Conservation (phyloP, 2,329 filamentous ascomycete genomes). For the Knoxdaviesia proteae region DNA sequence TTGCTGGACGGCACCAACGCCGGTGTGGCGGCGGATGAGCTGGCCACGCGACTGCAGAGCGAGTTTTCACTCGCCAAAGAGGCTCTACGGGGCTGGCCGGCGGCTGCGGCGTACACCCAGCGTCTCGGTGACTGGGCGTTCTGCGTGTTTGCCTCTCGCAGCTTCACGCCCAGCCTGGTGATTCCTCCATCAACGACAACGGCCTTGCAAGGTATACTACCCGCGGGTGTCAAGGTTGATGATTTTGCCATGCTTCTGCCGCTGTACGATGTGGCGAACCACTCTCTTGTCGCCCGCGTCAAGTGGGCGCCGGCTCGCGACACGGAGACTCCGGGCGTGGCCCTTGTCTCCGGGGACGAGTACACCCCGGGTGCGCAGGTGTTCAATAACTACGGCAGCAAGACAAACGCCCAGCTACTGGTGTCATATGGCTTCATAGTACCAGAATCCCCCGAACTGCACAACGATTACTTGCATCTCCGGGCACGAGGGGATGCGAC, state of each 20-base stretch:
- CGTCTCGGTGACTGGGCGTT: conserved; percentile 43
- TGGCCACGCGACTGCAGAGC: conserved; percentile 20
- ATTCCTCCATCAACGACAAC: conserved; percentile 12
- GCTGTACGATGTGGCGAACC: conserved; percentile 52
- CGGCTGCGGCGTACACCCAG: conserved; percentile 18
- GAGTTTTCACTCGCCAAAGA: conserved; percentile 18
- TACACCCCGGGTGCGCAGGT: conserved; percentile 33
- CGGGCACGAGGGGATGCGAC: conserved; percentile 18
- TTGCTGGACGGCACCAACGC: conserved; percentile 34
- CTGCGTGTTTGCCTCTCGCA: conserved; percentile 42
- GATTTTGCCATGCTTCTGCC: conserved; percentile 50
- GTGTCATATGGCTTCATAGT: conserved; percentile 43
- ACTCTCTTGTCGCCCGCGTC: conserved; percentile 37
- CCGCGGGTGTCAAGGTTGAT: conserved; percentile 17
- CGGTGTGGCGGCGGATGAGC: conserved; percentile 25
- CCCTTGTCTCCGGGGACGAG: conserved; percentile 18
- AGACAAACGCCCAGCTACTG: conserved; percentile 52
- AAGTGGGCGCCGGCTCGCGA: conserved; percentile 31
- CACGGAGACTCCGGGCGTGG: conserved; percentile 16
- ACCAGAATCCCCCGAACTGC: conserved; percentile 22
- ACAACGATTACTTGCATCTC: conserved; percentile 40
- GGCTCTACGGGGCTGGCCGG: conserved; percentile 15
- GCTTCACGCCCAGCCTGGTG: conserved; percentile 40
- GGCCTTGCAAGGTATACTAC: conserved; percentile 7
- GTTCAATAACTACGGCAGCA: conserved; percentile 53